These are phyloP conservation scores for Chlorella sp. DNA, from an alignment of 139 green algal genomes.

Conservation along the genomic window DNA sequence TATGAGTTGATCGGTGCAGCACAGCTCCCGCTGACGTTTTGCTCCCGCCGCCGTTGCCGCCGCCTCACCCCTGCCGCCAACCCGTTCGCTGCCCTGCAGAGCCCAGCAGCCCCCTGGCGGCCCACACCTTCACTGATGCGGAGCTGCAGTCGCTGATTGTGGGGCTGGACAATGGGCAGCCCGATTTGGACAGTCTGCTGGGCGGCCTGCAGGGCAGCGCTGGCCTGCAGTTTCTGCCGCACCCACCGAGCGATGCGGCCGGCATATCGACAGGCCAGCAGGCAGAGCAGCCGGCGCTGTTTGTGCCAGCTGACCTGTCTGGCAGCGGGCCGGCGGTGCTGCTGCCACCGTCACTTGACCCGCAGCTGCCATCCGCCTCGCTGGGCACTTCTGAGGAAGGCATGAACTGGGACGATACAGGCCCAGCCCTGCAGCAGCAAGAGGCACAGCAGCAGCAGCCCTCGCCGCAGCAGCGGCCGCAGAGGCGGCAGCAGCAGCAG, in stretches of 20 bases:
- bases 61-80: background rate
- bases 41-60: background rate
- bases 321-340: background rate
- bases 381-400: too few species aligned
- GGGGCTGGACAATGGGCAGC: background rate
- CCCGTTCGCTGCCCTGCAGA: background rate
- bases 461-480: background rate
- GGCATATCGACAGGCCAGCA: too few species aligned
- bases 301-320: background rate
- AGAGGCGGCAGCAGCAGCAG: background rate
- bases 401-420: background rate
- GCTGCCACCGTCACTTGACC: background rate
- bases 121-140: conserved; percentile 4
- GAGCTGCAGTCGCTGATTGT: conserved; percentile 24
- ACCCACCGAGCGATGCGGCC: background rate
- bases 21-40: background rate
- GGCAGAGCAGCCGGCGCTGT: background rate
- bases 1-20: background rate
- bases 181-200: background rate
- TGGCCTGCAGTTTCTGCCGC: conserved; percentile 11
- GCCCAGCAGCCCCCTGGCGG: background rate
- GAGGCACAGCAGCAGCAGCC: background rate
- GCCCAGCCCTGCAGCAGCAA: too few species aligned
- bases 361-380: background rate
- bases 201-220: too few species aligned